Evolutionary conservation across 2,329 filamentous ascomycete species (phyloP).

Genomic region (Aspergillus caelatus): DNA sequence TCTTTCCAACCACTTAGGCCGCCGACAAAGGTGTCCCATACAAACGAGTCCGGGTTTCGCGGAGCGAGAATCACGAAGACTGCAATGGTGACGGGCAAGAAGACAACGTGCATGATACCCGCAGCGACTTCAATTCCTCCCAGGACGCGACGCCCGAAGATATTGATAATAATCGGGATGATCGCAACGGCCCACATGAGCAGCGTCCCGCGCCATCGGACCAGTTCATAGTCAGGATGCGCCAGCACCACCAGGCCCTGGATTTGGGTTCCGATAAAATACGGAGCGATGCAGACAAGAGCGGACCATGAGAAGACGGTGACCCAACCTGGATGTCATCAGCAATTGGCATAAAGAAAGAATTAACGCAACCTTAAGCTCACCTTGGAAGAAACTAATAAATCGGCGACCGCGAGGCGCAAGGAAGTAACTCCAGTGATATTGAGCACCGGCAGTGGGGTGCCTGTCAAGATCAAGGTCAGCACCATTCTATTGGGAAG

Average conservation of each 20-base stretch:
- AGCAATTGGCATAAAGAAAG: too few relatives aligned
- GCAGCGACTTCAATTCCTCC: conserved; percentile 15
- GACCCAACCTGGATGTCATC: too few relatives aligned
- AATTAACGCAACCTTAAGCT: too few relatives aligned
- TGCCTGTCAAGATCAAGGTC: conserved; percentile 20
- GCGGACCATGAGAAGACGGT: conserved; percentile 31
- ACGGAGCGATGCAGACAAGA: conserved; percentile 26
- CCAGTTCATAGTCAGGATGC: conserved; percentile 26
- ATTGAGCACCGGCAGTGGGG: conserved; percentile 34
- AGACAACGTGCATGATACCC: conserved; percentile 27
- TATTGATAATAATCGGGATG: conserved; percentile 55
- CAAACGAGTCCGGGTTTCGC: conserved; percentile 23
- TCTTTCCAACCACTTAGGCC: conserved; percentile 28
- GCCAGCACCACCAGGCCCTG: conserved; percentile 38
- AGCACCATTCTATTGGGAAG: neutral
- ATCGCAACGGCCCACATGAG: conserved; percentile 53
- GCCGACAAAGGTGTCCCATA: conserved; percentile 28
- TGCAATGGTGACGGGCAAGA: conserved; percentile 26
- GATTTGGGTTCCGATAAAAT: conserved; percentile 36
- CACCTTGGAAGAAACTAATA: conserved; percentile 27
- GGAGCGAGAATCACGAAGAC: conserved; percentile 25
- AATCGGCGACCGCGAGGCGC: conserved; percentile 24
- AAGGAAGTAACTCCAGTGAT: conserved; percentile 39
- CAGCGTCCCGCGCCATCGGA: conserved; percentile 47
- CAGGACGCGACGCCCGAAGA: conserved; percentile 33